phyloP scores from a whole-genome alignment of 2,329 filamentous ascomycete genomes.

The Bretziella fagacearum region DNA sequence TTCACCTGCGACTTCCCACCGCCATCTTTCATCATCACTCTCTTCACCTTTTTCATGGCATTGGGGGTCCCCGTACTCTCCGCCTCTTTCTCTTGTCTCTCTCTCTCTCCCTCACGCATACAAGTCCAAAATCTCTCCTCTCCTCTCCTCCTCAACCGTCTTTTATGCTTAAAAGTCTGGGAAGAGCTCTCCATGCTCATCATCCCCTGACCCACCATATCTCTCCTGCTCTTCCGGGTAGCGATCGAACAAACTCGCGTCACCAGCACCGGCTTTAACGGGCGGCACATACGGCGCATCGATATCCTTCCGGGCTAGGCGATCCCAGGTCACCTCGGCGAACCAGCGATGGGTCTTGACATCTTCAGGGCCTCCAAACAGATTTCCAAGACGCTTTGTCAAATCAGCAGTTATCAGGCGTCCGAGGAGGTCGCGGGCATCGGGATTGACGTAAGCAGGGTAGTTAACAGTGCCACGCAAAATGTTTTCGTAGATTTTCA shows the following conservation, averaged over 20 bases:
- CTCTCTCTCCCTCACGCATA: no score
- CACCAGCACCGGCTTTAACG: constrained; percentile 80
- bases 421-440: constrained; percentile 82
- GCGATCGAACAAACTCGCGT: constrained; percentile 94
- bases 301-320: constrained; percentile 86
- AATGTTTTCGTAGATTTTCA: constrained; percentile 99
- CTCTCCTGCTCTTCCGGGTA: constrained; percentile 94
- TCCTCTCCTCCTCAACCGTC: no score
- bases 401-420: constrained; percentile 87
- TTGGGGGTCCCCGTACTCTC: no score
- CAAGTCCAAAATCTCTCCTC: no score
- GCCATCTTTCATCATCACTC: no score
- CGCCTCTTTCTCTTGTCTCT: no score
- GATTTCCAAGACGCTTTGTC: constrained; percentile 85
- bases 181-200: constrained; percentile 74
- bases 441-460: constrained; percentile 83
- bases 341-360: constrained; percentile 97
- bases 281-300: constrained; percentile 96
- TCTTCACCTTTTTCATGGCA: no score
- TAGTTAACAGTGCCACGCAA: constrained; percentile 92
- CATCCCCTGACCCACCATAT: constrained; percentile 58
- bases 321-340: constrained; percentile 92
- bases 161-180: constrained; percentile 45
- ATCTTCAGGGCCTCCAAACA: constrained; percentile 78
- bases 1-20: no score